Base-by-base conservation (phyloP, 129 eudicot genomes). In the Glebionis coronaria region DNA sequence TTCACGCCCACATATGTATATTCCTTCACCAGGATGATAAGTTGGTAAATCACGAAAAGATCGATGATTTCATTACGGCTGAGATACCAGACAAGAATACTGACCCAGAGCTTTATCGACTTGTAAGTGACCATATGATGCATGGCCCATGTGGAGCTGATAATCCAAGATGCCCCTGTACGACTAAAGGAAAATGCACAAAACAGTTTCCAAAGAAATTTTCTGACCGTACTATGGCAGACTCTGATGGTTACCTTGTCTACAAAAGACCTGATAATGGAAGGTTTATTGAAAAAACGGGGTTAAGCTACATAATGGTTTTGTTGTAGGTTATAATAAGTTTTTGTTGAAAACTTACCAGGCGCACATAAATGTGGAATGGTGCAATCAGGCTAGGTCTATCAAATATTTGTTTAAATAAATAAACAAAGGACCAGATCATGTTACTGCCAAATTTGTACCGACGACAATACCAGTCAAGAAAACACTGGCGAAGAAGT, bases 1-100 rank as follows among this genome's bases (percentile, higher is more conserved):
- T 65, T 0, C 71, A 73, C 56, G 78, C 57, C 0, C 72, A 73
- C 44, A 73, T 73, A 7, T 20, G 65, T 0, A 21, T 73, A 13
- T 73, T 68, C 51, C 20, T 73, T 0, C 21, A 46, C 12, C 9
- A 10, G 0, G 35, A n/a, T 3, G 29, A 20, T 20, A 15, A 55
- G 14, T 3, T 23, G 2, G 15, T n/a, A n/a, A n/a, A n/a, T n/a
- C n/a, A n/a, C n/a, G n/a, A n/a, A n/a, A n/a, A n/a, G n/a, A n/a
- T n/a, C 10, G 71, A 63, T 14, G 47, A 15, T 14, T 45, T 50
- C 4, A 70, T 76, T n/a, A n/a, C n/a, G n/a, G n/a, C n/a, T n/a
- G n/a, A n/a, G n/a, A n/a, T n/a, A n/a, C n/a, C n/a, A n/a, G n/a
- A n/a, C n/a, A n/a, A n/a, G n/a, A n/a, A n/a, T n/a, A n/a, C n/a